Conservation (phyloP, 371 early-diverging fungal species). For the Mortierella sp. region DNA sequence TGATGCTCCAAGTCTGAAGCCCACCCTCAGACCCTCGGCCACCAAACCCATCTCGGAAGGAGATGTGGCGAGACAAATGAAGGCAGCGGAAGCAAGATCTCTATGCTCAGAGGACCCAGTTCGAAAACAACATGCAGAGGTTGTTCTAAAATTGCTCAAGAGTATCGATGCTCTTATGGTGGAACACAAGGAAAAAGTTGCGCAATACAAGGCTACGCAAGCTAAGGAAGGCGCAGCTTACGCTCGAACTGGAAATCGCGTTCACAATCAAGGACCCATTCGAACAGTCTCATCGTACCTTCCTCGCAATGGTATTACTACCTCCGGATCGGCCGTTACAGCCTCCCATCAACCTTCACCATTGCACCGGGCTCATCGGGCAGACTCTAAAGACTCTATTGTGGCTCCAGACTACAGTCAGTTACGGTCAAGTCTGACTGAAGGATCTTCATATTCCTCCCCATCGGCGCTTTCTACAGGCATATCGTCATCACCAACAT, state of each 20-base stretch:
- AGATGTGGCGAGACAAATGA: constrained; percentile 27
- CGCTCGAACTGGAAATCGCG: constrained; percentile 6
- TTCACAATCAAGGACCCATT: constrained; percentile 22
- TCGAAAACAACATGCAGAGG: constrained; percentile 43
- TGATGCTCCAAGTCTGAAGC: constrained; percentile 7
- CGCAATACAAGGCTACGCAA: constrained; percentile 21
- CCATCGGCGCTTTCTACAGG: neutral
- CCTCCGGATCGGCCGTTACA: neutral
- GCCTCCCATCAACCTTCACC: constrained; percentile 29
- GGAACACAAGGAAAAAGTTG: constrained; percentile 32
- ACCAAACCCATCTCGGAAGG: constrained; percentile 31
- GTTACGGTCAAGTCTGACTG: constrained; percentile 20
- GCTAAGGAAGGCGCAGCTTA: neutral
- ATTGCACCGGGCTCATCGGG: constrained; percentile 18
- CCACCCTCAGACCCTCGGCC: constrained; percentile 5
- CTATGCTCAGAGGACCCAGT: constrained; percentile 37
- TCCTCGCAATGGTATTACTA: constrained; percentile 8
- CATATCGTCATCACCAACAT: neutral
- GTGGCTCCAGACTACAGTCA: constrained; percentile 22
- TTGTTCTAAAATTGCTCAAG: constrained; percentile 37
- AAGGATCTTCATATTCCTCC: constrained; percentile 10
- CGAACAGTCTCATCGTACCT: constrained; percentile 38
- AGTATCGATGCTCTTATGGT: constrained; percentile 41
- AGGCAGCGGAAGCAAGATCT: constrained; percentile 42
- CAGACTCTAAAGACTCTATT: neutral